phyloP scores from a whole-genome alignment of 768 basidiomycete genomes.

The Termitomyces sp. region DNA sequence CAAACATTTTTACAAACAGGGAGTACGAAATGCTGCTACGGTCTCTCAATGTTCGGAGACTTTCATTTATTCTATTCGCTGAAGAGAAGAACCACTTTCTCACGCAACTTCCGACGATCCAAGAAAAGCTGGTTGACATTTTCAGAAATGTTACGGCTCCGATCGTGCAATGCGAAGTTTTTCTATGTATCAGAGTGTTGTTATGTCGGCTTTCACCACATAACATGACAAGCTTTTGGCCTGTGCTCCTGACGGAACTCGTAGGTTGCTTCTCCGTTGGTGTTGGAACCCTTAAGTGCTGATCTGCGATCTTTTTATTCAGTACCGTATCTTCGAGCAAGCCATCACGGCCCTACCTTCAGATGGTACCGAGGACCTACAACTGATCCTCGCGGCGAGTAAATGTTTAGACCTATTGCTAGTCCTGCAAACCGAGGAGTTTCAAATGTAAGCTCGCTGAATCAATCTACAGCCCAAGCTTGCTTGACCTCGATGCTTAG shows the following conservation, averaged over 20 bases:
- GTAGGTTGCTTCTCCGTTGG: slow-evolving; percentile 36
- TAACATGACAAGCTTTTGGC: slow-evolving; percentile 95
- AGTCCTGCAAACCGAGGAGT: slow-evolving; percentile 92
- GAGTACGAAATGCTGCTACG: slow-evolving; percentile 90
- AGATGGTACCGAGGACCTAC: slow-evolving; percentile 82
- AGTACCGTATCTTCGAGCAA: slow-evolving; percentile 92
- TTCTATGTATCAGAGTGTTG: slow-evolving; percentile 86
- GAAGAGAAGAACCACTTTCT: slow-evolving; percentile 91
- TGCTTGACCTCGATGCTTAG: slow-evolving; percentile 27
- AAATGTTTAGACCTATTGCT: slow-evolving; percentile 94
- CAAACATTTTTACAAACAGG: slow-evolving; percentile 93
- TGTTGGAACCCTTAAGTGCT: not conserved
- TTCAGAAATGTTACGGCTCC: slow-evolving; percentile 75
- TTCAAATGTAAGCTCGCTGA: slow-evolving; percentile 71
- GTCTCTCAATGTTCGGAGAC: slow-evolving; percentile 78
- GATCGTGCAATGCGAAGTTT: slow-evolving; percentile 90
- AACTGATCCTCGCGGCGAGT: slow-evolving; percentile 80
- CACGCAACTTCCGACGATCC: slow-evolving; percentile 85
- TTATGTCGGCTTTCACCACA: slow-evolving; percentile 87
- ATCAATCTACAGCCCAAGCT: not conserved
- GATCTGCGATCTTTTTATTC: not conserved
- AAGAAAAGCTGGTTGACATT: slow-evolving; percentile 94
- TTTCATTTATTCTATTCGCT: slow-evolving; percentile 82
- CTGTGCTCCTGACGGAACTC: slow-evolving; percentile 88
- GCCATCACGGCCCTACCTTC: slow-evolving; percentile 62